Conservation (phyloP, 208 protist genomes). For the Phytomonas serpens region DNA sequence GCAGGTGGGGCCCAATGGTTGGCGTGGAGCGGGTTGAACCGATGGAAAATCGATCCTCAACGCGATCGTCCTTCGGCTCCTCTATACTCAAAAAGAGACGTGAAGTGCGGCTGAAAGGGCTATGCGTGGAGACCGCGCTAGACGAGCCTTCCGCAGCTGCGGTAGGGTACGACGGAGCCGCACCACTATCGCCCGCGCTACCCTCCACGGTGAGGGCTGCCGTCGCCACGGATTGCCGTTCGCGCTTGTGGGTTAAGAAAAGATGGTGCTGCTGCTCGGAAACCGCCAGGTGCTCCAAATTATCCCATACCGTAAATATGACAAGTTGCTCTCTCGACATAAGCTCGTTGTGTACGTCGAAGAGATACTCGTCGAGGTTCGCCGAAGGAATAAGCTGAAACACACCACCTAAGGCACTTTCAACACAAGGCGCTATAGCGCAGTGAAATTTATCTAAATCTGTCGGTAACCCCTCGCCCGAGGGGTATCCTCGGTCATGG, state of each 20-base stretch:
- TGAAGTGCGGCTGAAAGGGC: too few species aligned
- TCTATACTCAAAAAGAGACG: too few species aligned
- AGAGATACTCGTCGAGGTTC: slow-evolving; percentile 30
- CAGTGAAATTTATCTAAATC: slow-evolving; percentile 13
- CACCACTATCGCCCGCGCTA: not conserved
- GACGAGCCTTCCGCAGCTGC: too few species aligned
- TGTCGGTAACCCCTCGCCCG: not conserved
- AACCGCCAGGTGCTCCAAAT: slow-evolving; percentile 25
- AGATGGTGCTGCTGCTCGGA: slow-evolving; percentile 11
- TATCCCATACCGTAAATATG: slow-evolving; percentile 42
- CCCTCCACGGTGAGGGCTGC: not conserved
- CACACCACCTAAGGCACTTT: slow-evolving; percentile 15
- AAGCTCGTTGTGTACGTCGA: slow-evolving; percentile 51
- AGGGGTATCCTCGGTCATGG: not conserved
- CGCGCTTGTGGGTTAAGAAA: slow-evolving; percentile 17
- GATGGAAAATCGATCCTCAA: too few species aligned
- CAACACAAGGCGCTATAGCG: slow-evolving; percentile 20
- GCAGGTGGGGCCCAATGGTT: too few species aligned
- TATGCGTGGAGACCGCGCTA: too few species aligned
- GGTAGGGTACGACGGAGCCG: not conserved
- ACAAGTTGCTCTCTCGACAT: slow-evolving; percentile 24
- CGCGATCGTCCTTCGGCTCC: too few species aligned
- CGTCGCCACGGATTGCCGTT: slow-evolving; percentile 5
- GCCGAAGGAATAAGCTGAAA: slow-evolving; percentile 33
- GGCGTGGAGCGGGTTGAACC: too few species aligned